Evolutionary conservation across 371 early-diverging fungal species (phyloP).

Genomic region (Lichtheimia ornata): DNA sequence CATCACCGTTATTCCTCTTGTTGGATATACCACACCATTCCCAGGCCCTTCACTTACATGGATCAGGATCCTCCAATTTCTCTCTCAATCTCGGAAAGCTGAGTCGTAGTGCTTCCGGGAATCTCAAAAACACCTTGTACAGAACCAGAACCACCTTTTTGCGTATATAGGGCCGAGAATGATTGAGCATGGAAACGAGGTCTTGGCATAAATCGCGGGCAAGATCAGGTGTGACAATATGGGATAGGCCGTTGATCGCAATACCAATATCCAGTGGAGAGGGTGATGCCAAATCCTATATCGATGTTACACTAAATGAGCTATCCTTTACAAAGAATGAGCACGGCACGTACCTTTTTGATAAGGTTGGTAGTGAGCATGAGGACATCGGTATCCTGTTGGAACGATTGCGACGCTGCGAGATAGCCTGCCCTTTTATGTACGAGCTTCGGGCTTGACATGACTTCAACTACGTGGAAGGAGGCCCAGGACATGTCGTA

Average conservation of each 20-base stretch:
- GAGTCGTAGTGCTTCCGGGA: constrained; percentile 85
- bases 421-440: constrained; percentile 92
- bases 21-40: neutral
- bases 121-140: constrained; percentile 87
- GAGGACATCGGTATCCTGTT: constrained; percentile 92
- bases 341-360: constrained; percentile 71
- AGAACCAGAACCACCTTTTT: constrained; percentile 88
- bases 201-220: constrained; percentile 90
- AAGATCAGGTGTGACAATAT: constrained; percentile 90
- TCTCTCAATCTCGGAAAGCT: constrained; percentile 89
- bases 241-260: constrained; percentile 88
- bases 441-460: constrained; percentile 85
- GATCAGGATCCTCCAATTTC: constrained; percentile 89
- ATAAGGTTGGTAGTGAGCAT: constrained; percentile 96
- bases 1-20: neutral
- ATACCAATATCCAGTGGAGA: constrained; percentile 82
- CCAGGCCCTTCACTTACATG: constrained; percentile 55
- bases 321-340: neutral
- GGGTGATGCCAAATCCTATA: constrained; percentile 87
- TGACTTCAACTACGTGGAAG: constrained; percentile 96
- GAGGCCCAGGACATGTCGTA: constrained; percentile 97
- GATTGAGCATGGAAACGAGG: constrained; percentile 82
- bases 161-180: constrained; percentile 90
- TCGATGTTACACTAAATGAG: neutral
- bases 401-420: constrained; percentile 89